Conservation (phyloP, 2,329 filamentous ascomycete species). For the Alternaria tenuissima region DNA sequence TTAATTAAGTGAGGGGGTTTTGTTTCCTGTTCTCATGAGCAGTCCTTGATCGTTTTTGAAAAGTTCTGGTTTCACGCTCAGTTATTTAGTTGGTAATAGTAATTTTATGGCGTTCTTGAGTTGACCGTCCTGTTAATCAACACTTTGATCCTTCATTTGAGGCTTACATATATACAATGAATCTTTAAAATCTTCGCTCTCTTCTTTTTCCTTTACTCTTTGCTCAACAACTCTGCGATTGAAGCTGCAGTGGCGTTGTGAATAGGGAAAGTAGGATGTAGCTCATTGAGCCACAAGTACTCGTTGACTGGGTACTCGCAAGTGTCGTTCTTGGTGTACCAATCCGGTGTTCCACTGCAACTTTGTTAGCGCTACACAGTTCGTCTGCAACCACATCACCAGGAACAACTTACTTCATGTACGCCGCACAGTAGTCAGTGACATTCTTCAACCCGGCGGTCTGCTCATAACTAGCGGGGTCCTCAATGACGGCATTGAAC, state of each 20-base stretch:
- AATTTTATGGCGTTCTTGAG: background rate
- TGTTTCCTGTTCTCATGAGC: background rate
- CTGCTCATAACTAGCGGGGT: constrained; percentile 60
- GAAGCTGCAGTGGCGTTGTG: constrained; percentile 66
- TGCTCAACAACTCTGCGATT: constrained; percentile 33
- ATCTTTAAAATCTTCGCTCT: background rate
- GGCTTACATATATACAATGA: background rate
- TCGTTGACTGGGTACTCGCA: constrained; percentile 66
- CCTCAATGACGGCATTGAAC: constrained; percentile 63
- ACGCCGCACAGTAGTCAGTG: constrained; percentile 63
- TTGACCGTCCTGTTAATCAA: background rate
- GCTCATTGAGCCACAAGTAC: constrained; percentile 70
- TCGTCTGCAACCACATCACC: background rate
- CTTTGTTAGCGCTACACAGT: constrained; percentile 5
- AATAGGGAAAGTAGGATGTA: constrained; percentile 71
- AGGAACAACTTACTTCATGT: constrained; percentile 55
- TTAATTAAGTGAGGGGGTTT: background rate
- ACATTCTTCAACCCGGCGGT: constrained; percentile 64
- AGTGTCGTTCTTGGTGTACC: constrained; percentile 51
- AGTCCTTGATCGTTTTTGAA: too few relatives aligned
- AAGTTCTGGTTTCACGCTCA: background rate
- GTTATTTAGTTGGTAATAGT: background rate
- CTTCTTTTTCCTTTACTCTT: background rate
- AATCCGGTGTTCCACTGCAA: constrained; percentile 48
- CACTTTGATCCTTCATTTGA: background rate